Conservation (phyloP, 2,329 filamentous ascomycete genomes). For the Achaetomium macrosporum region DNA sequence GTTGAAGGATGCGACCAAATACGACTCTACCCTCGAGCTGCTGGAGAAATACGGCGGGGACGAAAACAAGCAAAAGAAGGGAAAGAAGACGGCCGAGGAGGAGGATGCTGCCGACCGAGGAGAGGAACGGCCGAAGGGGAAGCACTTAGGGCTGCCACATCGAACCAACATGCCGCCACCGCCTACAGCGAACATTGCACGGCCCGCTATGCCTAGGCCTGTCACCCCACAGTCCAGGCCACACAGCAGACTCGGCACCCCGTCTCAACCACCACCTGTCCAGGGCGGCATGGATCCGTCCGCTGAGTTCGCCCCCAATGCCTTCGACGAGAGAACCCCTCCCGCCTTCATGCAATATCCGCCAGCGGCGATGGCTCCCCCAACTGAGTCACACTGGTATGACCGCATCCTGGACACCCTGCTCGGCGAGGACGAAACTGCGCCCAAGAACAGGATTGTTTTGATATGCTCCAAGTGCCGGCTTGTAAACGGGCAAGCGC, state of each 20-base stretch:
- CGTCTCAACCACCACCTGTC: constrained; percentile 17
- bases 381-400: constrained; percentile 69
- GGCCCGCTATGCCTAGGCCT: constrained; percentile 28
- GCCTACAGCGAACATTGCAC: constrained; percentile 57
- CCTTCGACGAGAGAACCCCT: constrained; percentile 40
- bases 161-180: constrained; percentile 43
- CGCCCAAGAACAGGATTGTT: constrained; percentile 82
- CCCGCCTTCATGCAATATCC: constrained; percentile 27
- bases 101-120: constrained; percentile 25
- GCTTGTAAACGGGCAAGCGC: constrained; percentile 91
- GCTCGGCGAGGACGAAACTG: constrained; percentile 89
- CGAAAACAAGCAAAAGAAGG: constrained; percentile 42
- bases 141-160: constrained; percentile 15
- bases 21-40: constrained; percentile 87
- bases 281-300: constrained; percentile 34
- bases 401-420: constrained; percentile 88
- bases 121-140: constrained; percentile 19
- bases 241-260: constrained; percentile 13
- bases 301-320: constrained; percentile 71
- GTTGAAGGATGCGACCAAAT: constrained; percentile 90
- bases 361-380: constrained; percentile 19
- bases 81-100: constrained; percentile 26
- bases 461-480: constrained; percentile 78
- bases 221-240: constrained; percentile 27
- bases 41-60: constrained; percentile 87